These are phyloP conservation scores for Amylostereum areolatum DNA, from an alignment of 1,284 basidiomycete genomes.

Conservation along the genomic window DNA sequence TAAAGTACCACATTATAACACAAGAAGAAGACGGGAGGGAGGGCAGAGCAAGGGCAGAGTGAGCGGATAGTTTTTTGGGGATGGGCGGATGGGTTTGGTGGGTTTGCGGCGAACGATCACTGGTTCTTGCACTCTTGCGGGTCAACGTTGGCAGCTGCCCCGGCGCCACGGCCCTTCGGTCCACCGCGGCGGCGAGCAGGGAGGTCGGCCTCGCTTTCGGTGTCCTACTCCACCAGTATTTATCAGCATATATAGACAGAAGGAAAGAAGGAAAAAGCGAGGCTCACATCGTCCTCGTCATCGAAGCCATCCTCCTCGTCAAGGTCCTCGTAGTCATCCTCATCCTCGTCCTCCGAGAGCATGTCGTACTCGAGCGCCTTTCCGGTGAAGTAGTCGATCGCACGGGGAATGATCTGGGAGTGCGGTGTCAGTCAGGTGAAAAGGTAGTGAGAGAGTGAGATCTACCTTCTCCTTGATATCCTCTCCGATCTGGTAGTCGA, in stretches of 20 bases:
- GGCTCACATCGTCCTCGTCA: slow-evolving; percentile 37
- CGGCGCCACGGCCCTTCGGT: slow-evolving; percentile 44
- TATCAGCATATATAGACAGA: slow-evolving; percentile 4
- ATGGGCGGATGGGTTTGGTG: neutral
- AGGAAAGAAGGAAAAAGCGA: slow-evolving; percentile 6
- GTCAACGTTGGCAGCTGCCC: slow-evolving; percentile 42
- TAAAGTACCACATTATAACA: neutral
- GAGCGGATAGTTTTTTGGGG: slow-evolving; percentile 2
- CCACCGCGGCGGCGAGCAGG: slow-evolving; percentile 51
- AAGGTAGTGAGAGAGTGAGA: slow-evolving; percentile 4
- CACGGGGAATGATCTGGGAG: slow-evolving; percentile 83
- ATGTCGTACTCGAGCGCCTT: slow-evolving; percentile 91
- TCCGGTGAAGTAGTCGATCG: slow-evolving; percentile 94
- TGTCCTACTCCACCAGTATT: slow-evolving; percentile 37
- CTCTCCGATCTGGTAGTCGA: slow-evolving; percentile 98
- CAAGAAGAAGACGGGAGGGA: slow-evolving; percentile 1
- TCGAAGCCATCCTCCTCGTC: slow-evolving; percentile 51
- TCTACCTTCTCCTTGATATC: slow-evolving; percentile 93
- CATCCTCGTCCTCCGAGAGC: slow-evolving; percentile 66
- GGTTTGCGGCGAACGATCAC: slow-evolving; percentile 29
- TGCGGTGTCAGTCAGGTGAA: neutral
- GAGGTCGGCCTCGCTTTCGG: slow-evolving; percentile 55
- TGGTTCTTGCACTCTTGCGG: slow-evolving; percentile 86
- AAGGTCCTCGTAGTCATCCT: slow-evolving; percentile 56
- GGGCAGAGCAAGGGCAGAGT: neutral